Base-by-base conservation (phyloP, 768 basidiomycete species). In the Boletus sensibilis region DNA sequence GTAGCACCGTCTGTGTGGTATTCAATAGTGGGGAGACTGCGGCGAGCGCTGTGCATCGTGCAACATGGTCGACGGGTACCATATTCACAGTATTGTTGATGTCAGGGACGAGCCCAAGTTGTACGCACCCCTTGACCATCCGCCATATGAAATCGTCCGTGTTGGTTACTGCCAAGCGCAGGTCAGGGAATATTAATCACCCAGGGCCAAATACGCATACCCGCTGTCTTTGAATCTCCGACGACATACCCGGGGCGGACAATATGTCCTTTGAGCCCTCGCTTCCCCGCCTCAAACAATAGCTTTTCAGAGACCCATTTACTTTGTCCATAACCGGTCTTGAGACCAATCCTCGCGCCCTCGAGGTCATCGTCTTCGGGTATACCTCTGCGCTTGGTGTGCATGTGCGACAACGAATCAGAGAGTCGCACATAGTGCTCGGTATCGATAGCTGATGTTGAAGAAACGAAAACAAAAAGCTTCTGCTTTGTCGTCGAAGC, bases 81-180 rank as follows among this genome's bases (percentile, higher is more conserved):
- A 98, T 95, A 75, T 99, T 99, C 66, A 99, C 82, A 1, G 92
- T 89, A 74, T 99, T 99, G 78, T 97, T 94, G 72, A 99, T 98
- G 68, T 99, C 92, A 11, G 97, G 97, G 3, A 94, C 87, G 39
- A 93, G 82, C 1, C 95, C 96, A n/a, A 98, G 86, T 69, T 99
- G 97, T 37, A 98, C 81, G 68, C 94, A 98, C n/a, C 97, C 97
- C 72, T 98, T 98, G 68, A 97, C 92, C 72, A 99, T 77, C 4
- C 97, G 85, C 96, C 96, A 98, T 53, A 99, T 84, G 74, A 99
- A 99, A 70, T 99, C 97, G 64, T 99, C 96, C 34, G 97, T 98
- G 74, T 99, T 99, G 13, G 96, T 98, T 4, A 98, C 95, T 93
- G 61, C 18, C 48, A 52, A 43, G 13, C 52, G 29, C 45, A 33